phyloP scores from a whole-genome alignment of 108 stramenopile species.

The Cafeteria roenbergensis region DNA sequence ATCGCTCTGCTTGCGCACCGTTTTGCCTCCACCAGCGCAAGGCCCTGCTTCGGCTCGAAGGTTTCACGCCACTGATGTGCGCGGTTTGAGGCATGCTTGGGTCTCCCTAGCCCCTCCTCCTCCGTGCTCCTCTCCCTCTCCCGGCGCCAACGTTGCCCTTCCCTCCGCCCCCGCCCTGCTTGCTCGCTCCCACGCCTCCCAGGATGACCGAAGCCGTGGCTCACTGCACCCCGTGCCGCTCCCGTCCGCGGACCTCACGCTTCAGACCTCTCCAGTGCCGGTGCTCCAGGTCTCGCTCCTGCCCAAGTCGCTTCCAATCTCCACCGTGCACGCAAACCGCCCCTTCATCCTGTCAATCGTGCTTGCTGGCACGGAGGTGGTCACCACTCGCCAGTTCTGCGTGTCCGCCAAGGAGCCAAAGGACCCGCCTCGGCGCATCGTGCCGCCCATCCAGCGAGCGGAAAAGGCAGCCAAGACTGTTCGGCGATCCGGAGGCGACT shows the following conservation, averaged over 20 bases:
- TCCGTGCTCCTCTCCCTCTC: too few relatives aligned
- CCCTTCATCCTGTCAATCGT: not conserved
- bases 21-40: too few relatives aligned
- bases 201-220: not conserved
- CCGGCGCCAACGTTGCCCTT: too few relatives aligned
- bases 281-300: not conserved
- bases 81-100: too few relatives aligned
- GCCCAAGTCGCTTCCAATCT: not conserved
- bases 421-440: not conserved
- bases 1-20: too few relatives aligned
- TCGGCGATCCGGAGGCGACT: not conserved
- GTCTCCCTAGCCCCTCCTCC: too few relatives aligned
- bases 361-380: not conserved
- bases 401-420: not conserved
- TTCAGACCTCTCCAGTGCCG: too few relatives aligned
- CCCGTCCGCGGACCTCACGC: not conserved
- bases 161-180: too few relatives aligned
- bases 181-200: too few relatives aligned
- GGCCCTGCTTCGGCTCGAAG: too few relatives aligned
- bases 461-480: not conserved
- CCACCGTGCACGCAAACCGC: not conserved
- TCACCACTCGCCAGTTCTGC: not conserved
- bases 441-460: not conserved
- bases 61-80: too few relatives aligned
- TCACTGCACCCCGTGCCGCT: not conserved